Percentiles rank a stretch among this genome's conserved stretches.
phyloP scores from a whole-genome alignment of 305 asterid genomes.

The Solanum aculeatissimum region DNA sequence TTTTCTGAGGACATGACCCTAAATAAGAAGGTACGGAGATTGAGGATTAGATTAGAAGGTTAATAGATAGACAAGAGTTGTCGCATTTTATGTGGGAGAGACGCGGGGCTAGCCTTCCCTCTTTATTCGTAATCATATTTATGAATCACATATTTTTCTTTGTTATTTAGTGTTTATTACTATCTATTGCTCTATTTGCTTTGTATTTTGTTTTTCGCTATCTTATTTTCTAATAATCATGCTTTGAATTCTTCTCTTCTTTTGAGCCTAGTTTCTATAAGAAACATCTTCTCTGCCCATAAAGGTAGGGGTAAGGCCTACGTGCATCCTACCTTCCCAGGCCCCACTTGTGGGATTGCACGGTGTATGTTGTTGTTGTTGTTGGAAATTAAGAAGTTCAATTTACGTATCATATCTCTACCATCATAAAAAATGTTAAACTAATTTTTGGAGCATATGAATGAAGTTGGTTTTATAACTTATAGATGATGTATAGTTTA shows the following conservation, averaged over 20 bases:
- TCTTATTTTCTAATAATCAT: neutral
- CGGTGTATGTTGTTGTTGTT: too few relatives aligned
- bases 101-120: neutral
- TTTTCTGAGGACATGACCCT: too few relatives aligned
- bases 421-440: neutral
- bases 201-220: neutral
- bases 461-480: neutral
- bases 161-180: neutral
- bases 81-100: neutral
- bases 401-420: neutral
- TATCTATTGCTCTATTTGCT: neutral
- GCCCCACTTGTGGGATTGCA: too few relatives aligned
- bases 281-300: neutral
- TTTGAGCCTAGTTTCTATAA: neutral
- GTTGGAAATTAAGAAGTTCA: neutral
- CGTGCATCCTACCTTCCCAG: too few relatives aligned
- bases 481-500: neutral
- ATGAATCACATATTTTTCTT: neutral
- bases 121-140: neutral
- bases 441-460: neutral
- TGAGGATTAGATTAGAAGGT: neutral
- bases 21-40: neutral
- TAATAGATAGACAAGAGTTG: neutral
- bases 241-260: neutral
- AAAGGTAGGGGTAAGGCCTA: neutral